Base-by-base conservation (phyloP, 495 filamentous ascomycete species). In the Penicillium ucsense region DNA sequence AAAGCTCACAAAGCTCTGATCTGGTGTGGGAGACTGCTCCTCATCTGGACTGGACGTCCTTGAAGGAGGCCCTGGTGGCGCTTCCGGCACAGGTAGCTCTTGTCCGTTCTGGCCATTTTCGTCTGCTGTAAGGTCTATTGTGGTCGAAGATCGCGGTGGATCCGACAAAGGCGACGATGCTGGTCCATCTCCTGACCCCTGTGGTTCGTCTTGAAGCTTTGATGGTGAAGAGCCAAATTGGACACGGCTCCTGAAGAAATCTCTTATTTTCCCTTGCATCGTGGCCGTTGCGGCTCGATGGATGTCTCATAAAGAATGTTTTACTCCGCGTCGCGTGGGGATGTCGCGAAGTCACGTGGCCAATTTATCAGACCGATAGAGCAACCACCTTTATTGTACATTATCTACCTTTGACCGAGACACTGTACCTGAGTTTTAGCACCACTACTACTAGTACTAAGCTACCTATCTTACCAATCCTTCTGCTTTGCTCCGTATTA, bases 231-330 rank as follows among this genome's bases (percentile, higher is more conserved):
- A 35, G 10, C 50, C 27, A 6, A 41, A 11, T 34, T 51, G 38
- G 3, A 40, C 31, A n/a, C 30, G 66, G 8, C 56, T 63, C 29
- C 63, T 69, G 51, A 77, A 76, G 36, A 63, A 74, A 33, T 62
- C 63, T 2, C 52, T 62, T 27, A 74, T 61, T 20, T 36, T 65
- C 8, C 52, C 20, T 20, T 20, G 54, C 50, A 64, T 61, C 36
- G 46, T 61, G 43, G 51, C 35, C 53, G 10, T 36, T 29, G 33
- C 63, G 62, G 10, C 6, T 12, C 32, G 43, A 7, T 45, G 31
- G 32, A 6, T 30, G 28, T 29, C 43, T 34, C 35, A n/a, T 29
- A 51, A 49, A 39, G 31, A 20, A 31, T 45, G 36, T 33, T 34
- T 12, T 2, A 36, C 35, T 44, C 56, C 58, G 52, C 58, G 58